A percentile compares a stretch with the other conserved stretches of the same genome.
phyloP scores from a whole-genome alignment of 2,329 filamentous ascomycete genomes.

The Ophiocordyceps camponoti-floridani region DNA sequence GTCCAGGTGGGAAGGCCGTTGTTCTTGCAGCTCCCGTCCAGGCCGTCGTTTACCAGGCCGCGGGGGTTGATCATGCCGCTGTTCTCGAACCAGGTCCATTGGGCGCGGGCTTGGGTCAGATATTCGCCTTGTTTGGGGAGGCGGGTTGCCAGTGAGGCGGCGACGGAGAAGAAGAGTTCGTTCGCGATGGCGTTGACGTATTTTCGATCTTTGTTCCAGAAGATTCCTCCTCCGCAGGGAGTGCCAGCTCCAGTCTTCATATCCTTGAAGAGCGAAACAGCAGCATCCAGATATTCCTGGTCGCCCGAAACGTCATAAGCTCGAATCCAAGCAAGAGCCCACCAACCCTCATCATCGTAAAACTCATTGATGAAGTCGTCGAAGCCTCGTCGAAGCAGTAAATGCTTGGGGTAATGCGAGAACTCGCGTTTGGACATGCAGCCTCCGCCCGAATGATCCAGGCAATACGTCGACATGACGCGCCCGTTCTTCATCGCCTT shows the following conservation, averaged over 20 bases:
- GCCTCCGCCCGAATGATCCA: conserved; percentile 8
- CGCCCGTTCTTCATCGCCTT: conserved; percentile 20
- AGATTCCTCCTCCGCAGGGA: conserved; percentile 34
- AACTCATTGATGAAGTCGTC: conserved; percentile 30
- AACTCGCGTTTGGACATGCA: conserved; percentile 17
- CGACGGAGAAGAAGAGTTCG: conserved; percentile 36
- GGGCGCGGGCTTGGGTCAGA: conserved; percentile 26
- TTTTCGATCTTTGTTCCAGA: conserved; percentile 33
- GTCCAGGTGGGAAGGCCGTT: conserved; percentile 30
- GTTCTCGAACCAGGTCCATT: conserved; percentile 33
- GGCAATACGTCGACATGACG: conserved; percentile 18
- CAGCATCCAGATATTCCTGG: conserved; percentile 31
- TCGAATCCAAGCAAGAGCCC: conserved; percentile 40
- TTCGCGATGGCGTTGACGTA: conserved; percentile 39
- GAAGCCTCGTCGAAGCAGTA: conserved; percentile 8
- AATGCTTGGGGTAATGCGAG: conserved; percentile 2
- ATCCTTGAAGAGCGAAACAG: conserved; percentile 35
- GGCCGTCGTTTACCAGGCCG: conserved; percentile 34
- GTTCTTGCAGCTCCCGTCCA: conserved; percentile 29
- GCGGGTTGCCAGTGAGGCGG: conserved; percentile 33
- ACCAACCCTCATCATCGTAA: conserved; percentile 48
- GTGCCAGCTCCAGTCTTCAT: conserved; percentile 29
- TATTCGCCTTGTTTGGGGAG: conserved; percentile 20
- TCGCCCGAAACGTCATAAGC: conserved; percentile 36
- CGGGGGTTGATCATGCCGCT: conserved; percentile 33